phyloP scores from a whole-genome alignment of 139 green algal species.

The Chlamydomonas eustigma region DNA sequence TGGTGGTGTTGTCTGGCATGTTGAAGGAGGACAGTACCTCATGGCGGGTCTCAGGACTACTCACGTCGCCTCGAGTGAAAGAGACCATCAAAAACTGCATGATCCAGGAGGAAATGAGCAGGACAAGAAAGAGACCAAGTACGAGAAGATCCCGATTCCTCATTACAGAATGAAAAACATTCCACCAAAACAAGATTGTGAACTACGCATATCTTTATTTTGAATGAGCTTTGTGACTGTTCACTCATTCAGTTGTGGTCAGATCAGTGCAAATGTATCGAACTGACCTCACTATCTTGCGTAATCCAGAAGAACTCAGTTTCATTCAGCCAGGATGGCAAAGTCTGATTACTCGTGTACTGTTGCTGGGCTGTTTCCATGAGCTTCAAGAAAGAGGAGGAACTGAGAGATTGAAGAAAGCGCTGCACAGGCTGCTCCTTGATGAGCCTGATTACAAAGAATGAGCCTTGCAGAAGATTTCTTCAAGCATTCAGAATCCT shows the following conservation, averaged over 20 bases:
- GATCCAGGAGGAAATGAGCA: neutral
- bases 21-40: conserved; percentile 25
- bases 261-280: neutral
- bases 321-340: conserved; percentile 41
- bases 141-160: too few relatives aligned
- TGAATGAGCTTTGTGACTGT: neutral
- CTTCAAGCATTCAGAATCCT: neutral
- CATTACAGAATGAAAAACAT: neutral
- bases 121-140: too few relatives aligned
- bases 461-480: neutral
- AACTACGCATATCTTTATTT: neutral
- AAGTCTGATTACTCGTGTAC: conserved; percentile 13
- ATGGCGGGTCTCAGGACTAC: conserved; percentile 2
- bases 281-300: conserved; percentile 29
- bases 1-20: conserved; percentile 29
- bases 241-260: neutral
- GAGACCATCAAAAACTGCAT: conserved; percentile 49
- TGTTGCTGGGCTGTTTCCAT: conserved; percentile 25
- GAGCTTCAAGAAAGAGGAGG: conserved; percentile 27
- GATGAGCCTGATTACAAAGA: conserved; percentile 12
- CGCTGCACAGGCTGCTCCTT: conserved; percentile 38
- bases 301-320: conserved; percentile 52
- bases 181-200: too few relatives aligned
- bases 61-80: conserved; percentile 37
- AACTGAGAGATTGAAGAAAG: conserved; percentile 22